These are phyloP conservation scores for Ceratopteris richardii DNA, from an alignment of 75 land plant species.

Conservation along the genomic window DNA sequence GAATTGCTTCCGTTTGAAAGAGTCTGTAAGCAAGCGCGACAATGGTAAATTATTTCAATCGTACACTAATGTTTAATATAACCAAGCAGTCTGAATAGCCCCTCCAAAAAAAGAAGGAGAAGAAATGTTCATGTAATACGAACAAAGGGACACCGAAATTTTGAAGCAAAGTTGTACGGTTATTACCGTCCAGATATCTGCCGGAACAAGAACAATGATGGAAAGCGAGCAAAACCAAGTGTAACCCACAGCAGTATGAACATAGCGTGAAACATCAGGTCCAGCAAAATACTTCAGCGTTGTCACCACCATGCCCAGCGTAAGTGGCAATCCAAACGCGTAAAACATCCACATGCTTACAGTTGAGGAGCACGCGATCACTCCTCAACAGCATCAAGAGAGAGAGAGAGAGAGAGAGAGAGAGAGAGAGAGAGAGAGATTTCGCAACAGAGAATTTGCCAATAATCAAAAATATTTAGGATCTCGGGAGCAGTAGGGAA, in stretches of 20 bases:
- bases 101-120: neutral
- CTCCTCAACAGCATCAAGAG: neutral
- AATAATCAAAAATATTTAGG: too few relatives aligned
- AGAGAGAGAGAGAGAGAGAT: too few relatives aligned
- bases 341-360: constrained; percentile 86
- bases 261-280: constrained; percentile 80
- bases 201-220: constrained; percentile 93
- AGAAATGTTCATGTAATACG: neutral
- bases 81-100: neutral
- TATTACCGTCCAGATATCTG: constrained; percentile 98
- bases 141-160: constrained; percentile 2
- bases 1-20: constrained; percentile 27
- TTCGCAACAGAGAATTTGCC: too few relatives aligned
- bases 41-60: too few relatives aligned
- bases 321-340: constrained; percentile 73
- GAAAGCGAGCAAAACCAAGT: constrained; percentile 97
- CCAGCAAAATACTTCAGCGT: constrained; percentile 87
- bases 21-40: constrained; percentile 5
- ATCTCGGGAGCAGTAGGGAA: too few relatives aligned
- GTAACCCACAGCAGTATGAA: constrained; percentile 77
- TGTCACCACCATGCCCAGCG: constrained; percentile 76
- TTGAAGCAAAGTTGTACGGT: too few relatives aligned
- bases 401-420: too few relatives aligned
- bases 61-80: too few relatives aligned
- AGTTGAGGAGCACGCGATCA: neutral